Evolutionary conservation across 1,284 basidiomycete genomes (phyloP).

Genomic region (Trichosporon ovoides): DNA sequence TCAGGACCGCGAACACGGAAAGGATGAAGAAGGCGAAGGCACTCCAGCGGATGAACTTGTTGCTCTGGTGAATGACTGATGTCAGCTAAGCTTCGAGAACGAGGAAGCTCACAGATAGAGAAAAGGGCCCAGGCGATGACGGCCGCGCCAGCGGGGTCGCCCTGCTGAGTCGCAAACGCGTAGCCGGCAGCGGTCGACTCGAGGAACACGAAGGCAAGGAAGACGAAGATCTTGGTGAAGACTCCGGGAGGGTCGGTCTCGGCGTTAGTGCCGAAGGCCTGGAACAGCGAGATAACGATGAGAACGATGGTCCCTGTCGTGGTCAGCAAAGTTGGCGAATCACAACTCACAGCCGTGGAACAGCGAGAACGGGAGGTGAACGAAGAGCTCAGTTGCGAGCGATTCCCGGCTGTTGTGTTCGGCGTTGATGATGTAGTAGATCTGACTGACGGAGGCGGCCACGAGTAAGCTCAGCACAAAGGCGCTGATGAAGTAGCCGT

Average conservation of each 20-base stretch:
- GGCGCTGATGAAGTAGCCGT: conserved; percentile 62
- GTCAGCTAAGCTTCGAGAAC: conserved; percentile 18
- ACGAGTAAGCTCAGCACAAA: conserved; percentile 79
- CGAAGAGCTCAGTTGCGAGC: conserved; percentile 60
- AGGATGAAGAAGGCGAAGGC: conserved; percentile 80
- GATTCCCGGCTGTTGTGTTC: conserved; percentile 57
- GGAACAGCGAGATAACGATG: conserved; percentile 79
- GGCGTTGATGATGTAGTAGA: conserved; percentile 89
- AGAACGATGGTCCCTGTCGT: conserved; percentile 69
- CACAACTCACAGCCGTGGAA: conserved; percentile 71
- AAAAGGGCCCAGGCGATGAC: conserved; percentile 48
- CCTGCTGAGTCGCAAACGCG: conserved; percentile 80
- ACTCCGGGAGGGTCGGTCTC: conserved; percentile 63
- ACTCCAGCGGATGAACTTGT: conserved; percentile 78
- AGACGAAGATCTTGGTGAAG: conserved; percentile 90
- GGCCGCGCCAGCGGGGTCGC: conserved; percentile 57
- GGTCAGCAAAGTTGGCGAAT: neutral
- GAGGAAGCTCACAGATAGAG: conserved; percentile 40
- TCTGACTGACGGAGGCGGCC: conserved; percentile 55
- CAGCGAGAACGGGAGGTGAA: conserved; percentile 70
- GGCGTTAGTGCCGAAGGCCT: conserved; percentile 81
- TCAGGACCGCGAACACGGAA: conserved; percentile 73
- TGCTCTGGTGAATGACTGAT: conserved; percentile 56
- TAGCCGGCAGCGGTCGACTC: conserved; percentile 87
- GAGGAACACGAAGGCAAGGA: conserved; percentile 85